Evolutionary conservation across 441 rosid species (phyloP).

Genomic region (Arabidopsis hybrid): DNA sequence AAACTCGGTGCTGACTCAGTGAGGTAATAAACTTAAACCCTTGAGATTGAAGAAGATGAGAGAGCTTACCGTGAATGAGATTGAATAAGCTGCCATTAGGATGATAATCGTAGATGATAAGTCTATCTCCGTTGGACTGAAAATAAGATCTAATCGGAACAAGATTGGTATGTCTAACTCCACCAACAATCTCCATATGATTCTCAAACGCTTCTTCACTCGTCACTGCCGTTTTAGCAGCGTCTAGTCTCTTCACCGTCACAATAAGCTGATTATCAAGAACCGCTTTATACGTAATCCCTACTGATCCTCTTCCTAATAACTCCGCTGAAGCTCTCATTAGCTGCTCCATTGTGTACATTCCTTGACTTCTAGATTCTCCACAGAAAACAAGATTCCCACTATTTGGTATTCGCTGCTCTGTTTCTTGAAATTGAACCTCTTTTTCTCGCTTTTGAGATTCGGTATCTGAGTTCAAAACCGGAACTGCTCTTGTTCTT

Average conservation of each 20-base stretch:
- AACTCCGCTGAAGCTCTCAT: conserved; percentile 95
- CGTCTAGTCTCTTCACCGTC: conserved; percentile 82
- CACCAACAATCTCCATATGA: conserved; percentile 86
- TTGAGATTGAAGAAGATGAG: conserved; percentile 2
- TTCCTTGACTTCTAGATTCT: conserved; percentile 59
- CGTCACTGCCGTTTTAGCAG: conserved; percentile 59
- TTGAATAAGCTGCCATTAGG: conserved; percentile 87
- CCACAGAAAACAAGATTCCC: conserved; percentile 73
- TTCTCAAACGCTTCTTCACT: conserved; percentile 67
- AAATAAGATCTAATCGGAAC: conserved; percentile 79
- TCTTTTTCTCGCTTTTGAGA: conserved; percentile 25
- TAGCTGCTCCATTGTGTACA: conserved; percentile 75
- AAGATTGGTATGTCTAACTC: conserved; percentile 74
- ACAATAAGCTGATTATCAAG: conserved; percentile 79
- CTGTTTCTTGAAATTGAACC: conserved; percentile 41
- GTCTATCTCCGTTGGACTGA: conserved; percentile 83
- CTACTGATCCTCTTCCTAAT: conserved; percentile 79
- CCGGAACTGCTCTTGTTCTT: conserved; percentile 24
- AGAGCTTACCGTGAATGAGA: conserved; percentile 71
- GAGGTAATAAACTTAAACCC: conserved; percentile 18
- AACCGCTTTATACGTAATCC: conserved; percentile 88
- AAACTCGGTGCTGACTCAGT: conserved; percentile 37
- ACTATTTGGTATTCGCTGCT: conserved; percentile 49
- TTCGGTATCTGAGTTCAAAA: conserved; percentile 14
- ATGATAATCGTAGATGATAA: conserved; percentile 79